Conservation (phyloP, 192 early-diverging fungal genomes). For the Coemansia sp. region DNA sequence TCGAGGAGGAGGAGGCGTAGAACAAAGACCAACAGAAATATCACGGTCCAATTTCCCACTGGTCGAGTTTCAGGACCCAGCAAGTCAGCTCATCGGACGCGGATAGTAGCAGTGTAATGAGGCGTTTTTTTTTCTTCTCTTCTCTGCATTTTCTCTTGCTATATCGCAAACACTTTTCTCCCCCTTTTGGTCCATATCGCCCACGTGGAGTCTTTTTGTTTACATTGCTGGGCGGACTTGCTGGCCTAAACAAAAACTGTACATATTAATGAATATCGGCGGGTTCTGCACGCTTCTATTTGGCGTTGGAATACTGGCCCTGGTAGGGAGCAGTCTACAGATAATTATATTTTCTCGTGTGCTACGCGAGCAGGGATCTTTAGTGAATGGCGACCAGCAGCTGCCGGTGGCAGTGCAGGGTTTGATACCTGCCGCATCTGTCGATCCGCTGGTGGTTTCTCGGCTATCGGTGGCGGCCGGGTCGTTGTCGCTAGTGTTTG, state of each 20-base stretch:
- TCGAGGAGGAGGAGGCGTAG: too few species aligned
- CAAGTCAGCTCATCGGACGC: too few species aligned
- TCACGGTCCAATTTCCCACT: too few species aligned
- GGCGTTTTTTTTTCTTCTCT: too few species aligned
- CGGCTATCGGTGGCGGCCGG: conserved; percentile 9
- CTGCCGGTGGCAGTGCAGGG: too few species aligned
- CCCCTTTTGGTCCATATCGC: too few species aligned
- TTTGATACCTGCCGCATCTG: background rate
- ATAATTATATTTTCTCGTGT: conserved; percentile 13
- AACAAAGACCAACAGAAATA: too few species aligned
- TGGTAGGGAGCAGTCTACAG: conserved; percentile 20
- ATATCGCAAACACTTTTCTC: too few species aligned
- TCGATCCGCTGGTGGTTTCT: conserved; percentile 4
- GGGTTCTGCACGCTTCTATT: conserved; percentile 34
- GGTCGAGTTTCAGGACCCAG: too few species aligned
- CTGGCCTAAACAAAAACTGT: background rate
- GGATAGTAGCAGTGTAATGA: too few species aligned
- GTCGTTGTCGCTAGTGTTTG: conserved; percentile 4
- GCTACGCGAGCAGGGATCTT: background rate
- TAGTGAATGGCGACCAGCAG: background rate
- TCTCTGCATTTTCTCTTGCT: too few species aligned
- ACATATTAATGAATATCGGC: conserved; percentile 19
- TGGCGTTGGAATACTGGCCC: conserved; percentile 14
- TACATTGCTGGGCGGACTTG: background rate
- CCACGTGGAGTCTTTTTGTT: too few species aligned